Percentiles rank a stretch among this genome's conserved stretches.
Conservation (phyloP, 495 filamentous ascomycete species). For the Annulohypoxylon nitens region DNA sequence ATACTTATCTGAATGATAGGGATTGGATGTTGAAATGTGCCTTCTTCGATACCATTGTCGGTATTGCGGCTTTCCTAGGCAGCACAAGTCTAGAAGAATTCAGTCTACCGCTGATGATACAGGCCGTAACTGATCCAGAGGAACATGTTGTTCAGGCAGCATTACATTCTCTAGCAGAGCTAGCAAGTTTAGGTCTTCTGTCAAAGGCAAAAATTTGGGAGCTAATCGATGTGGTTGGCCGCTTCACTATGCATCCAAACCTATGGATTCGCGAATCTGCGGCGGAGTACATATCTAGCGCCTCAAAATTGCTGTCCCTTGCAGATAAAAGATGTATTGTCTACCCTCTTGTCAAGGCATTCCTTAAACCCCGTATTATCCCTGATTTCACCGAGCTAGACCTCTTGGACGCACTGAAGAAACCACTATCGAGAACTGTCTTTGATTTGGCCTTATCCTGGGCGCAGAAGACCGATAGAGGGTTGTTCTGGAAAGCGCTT, state of each 20-base stretch:
- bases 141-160: conserved; percentile 95
- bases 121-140: conserved; percentile 95
- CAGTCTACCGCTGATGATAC: conserved; percentile 95
- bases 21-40: conserved; percentile 98
- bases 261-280: conserved; percentile 94
- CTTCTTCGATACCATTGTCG: conserved; percentile 95
- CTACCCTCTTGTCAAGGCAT: conserved; percentile 81
- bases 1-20: conserved; percentile 96
- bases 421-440: conserved; percentile 80
- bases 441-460: conserved; percentile 89
- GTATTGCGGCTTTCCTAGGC: conserved; percentile 91
- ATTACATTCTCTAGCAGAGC: conserved; percentile 85
- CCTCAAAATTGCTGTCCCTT: conserved; percentile 79
- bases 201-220: conserved; percentile 89
- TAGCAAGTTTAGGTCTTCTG: conserved; percentile 89
- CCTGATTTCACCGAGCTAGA: conserved; percentile 74
- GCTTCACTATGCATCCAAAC: conserved; percentile 94
- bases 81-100: conserved; percentile 92
- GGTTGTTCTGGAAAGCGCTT: conserved; percentile 86
- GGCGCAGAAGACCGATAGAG: conserved; percentile 83
- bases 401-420: conserved; percentile 86
- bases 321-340: conserved; percentile 89
- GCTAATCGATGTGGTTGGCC: conserved; percentile 79
- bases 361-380: conserved; percentile 76
- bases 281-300: conserved; percentile 81